Base-by-base conservation (phyloP, 495 filamentous ascomycete species). In the Copromyces sp. region DNA sequence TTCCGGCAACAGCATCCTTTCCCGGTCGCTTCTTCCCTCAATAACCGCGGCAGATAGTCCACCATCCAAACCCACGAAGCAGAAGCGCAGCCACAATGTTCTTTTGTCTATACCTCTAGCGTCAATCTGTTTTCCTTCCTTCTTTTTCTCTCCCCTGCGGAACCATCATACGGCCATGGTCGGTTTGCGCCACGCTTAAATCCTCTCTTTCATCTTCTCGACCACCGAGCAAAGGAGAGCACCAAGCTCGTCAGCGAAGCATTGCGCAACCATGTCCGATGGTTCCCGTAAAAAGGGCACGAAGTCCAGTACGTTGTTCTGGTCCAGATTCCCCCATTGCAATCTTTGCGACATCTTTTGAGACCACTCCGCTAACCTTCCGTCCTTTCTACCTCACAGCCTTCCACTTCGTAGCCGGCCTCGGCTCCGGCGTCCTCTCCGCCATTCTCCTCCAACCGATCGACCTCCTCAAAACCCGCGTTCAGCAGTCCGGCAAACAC, bases 401-500 rank as follows among this genome's bases (percentile, higher is more conserved):
- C 75, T 94, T 94, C 81, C 95, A 97, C 85, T 96, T 98, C 83
- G 82, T 89, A 73, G 95, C 94, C 71, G 96, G 95, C 73, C 91
- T 97, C 44, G 87, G 87, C 77, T 97, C 94, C 0, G 95, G 95
- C 78, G 86, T 96, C 69, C 87, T 92, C 74, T 93, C 94, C 53
- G 93, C 95, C 72, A 89, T 94, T 72, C 89, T 98, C 75, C 90
- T 99, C 69, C 95, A 99, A 83, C 95, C 95, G 38, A 93, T 94
- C 79, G 95, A 98, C 81, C 92, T 98, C 29, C 90, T 99, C 81
- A 99, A 99, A 84, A 99, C 91, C 44, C 93, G 96, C 65, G 89
- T 98, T 71, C 95, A 99, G 78, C 93, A 95, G 80, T 87, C 88
- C 68, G 87, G 87, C 72, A 39, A 65, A 42, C 80, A 85, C 73